Evolutionary conservation across 208 protist genomes (phyloP).

Genomic region (Leishmania guyanensis): DNA sequence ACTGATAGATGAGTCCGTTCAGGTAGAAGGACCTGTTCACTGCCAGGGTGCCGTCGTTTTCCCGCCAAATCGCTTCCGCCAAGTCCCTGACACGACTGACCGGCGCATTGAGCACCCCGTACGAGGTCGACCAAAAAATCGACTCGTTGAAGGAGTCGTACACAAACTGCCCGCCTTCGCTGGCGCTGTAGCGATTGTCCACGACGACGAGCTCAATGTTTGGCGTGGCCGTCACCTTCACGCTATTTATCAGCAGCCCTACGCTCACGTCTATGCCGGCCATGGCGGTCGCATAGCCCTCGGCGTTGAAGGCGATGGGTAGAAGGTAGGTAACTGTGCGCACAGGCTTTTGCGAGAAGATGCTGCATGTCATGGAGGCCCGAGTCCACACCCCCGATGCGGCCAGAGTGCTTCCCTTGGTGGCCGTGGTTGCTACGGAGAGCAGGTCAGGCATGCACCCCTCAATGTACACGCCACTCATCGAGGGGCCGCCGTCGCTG

Average conservation of each 20-base stretch:
- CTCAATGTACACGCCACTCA: constrained; percentile 28
- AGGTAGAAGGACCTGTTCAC: constrained; percentile 47
- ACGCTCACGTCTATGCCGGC: constrained; percentile 47
- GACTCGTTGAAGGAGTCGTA: constrained; percentile 44
- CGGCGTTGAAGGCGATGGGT: constrained; percentile 35
- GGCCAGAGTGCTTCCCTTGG: constrained; percentile 25
- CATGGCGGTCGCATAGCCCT: constrained; percentile 23
- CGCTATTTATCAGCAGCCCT: constrained; percentile 27
- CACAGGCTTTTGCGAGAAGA: constrained; percentile 19
- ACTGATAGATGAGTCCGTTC: constrained; percentile 58
- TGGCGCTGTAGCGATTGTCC: constrained; percentile 35
- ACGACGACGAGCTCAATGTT: constrained; percentile 51
- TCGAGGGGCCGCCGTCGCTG: constrained; percentile 8
- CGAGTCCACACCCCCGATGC: constrained; percentile 36
- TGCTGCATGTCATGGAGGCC: constrained; percentile 15
- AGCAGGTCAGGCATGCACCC: constrained; percentile 26
- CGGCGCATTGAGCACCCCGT: constrained; percentile 33
- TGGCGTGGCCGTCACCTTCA: constrained; percentile 32
- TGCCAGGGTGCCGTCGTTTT: constrained; percentile 25
- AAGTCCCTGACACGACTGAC: constrained; percentile 38
- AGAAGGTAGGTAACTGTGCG: constrained; percentile 41
- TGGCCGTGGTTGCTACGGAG: constrained; percentile 15
- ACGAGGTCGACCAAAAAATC: constrained; percentile 34
- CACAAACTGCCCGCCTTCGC: constrained; percentile 42
- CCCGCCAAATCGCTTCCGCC: constrained; percentile 28